Evolutionary conservation across 2,329 filamentous ascomycete genomes (phyloP), one percentile per base, ranked within the genome.

Genomic region (Penicillium sp.): DNA sequence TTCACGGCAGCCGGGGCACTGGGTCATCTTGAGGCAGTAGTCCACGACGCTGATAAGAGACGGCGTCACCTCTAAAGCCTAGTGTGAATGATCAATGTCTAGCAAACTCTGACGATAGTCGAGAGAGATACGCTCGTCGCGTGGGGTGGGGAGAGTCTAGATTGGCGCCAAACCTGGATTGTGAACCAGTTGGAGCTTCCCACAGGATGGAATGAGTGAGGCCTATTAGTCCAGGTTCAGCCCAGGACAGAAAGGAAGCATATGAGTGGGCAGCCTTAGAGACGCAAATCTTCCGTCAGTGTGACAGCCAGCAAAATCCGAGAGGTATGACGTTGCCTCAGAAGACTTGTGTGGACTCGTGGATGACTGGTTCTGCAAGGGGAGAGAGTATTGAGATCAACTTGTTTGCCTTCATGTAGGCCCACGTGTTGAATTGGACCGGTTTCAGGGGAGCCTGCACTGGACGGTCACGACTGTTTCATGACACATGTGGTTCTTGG

Each of bases 91-190:
- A 48, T 68, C 29, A 63, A 63, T 49, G 61, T 63, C 21, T 66
- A 59, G 61, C 55, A 64, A 24, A 59, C 63, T 2, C 47, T 65
- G 38, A 60, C 64, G 47, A 54, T 56, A 0, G 55, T 67, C 5
- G 45, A 52, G 9, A 44, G 57, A 26, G 60, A 66, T 26, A 60
- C 62, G 8, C 52, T 67, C n/a, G 55, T 56, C 1, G 49, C 65
- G 10, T 62, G 61, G 51, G 63, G 62, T 47, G 59, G 56, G 52
- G 46, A n/a, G 6, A 54, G 57, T 3, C 48, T 60, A 7, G 45
- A 53, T 21, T 51, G 46, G 6, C 23, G 31, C 39, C 45, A 47
- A 7, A 54, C 59, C 39, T 24, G 47, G n/a, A 41, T 61, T 4
- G 31, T 53, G 21, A 50, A 47, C 43, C 57, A 47, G 8, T 15